phyloP scores from a whole-genome alignment of 305 asterid genomes.

The Fraxinus sp. region DNA sequence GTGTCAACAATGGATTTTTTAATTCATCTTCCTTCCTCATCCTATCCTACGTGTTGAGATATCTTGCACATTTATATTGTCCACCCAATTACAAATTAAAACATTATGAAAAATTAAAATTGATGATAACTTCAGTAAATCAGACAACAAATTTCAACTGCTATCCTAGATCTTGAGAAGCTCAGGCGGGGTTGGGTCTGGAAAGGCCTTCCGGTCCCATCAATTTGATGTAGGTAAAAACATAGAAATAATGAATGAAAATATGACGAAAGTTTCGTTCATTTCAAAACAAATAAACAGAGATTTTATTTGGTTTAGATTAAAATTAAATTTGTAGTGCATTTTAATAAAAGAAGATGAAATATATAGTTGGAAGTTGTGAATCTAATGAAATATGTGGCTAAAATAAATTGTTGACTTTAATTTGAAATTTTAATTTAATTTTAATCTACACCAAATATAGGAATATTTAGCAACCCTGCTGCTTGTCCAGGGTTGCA shows the following conservation, averaged over 20 bases:
- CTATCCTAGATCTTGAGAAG: not conserved
- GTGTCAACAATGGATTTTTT: too few species aligned
- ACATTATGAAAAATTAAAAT: not conserved
- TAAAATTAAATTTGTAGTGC: too few species aligned
- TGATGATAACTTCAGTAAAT: not conserved
- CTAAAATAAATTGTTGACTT: too few species aligned
- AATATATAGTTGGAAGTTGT: too few species aligned
- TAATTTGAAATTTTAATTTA: too few species aligned
- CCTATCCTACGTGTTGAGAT: not conserved
- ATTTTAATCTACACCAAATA: not conserved
- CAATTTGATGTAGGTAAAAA: not conserved
- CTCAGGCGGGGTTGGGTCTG: not conserved
- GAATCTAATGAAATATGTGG: too few species aligned
- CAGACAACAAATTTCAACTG: not conserved
- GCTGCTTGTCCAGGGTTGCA: too few species aligned
- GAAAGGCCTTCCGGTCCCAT: not conserved
- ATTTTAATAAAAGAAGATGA: not conserved
- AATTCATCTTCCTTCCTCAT: too few species aligned
- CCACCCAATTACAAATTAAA: not conserved
- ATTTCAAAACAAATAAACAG: not conserved
- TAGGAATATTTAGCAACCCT: not conserved
- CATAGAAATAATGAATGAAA: not conserved
- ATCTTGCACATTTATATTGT: not conserved
- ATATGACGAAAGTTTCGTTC: not conserved
- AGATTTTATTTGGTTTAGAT: not conserved